These are phyloP conservation scores for Nigrospora osmanthi DNA, from an alignment of 2,329 filamentous ascomycete species.

Conservation along the genomic window DNA sequence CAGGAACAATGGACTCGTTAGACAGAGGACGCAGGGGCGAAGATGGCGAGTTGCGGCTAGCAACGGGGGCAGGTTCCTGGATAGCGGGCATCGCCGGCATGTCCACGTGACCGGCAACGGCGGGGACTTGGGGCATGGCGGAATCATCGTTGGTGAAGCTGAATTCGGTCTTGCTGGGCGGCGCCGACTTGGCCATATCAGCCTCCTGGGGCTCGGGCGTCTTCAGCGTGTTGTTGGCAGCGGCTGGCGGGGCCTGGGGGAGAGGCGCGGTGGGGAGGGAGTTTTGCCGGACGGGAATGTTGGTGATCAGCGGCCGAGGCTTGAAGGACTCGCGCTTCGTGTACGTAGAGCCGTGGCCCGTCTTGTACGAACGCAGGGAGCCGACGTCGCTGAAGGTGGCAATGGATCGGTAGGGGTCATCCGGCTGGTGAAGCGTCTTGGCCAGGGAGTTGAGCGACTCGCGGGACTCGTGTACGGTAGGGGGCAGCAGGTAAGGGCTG, in stretches of 20 bases:
- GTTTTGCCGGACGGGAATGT: constrained; percentile 28
- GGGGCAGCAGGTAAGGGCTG: constrained; percentile 90
- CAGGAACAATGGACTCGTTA: constrained; percentile 9
- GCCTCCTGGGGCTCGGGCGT: constrained; percentile 6
- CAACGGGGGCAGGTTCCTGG: constrained; percentile 27
- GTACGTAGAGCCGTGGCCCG: constrained; percentile 31
- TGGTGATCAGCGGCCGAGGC: neutral
- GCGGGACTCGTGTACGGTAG: constrained; percentile 66
- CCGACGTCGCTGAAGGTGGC: constrained; percentile 44
- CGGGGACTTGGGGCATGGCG: constrained; percentile 9
- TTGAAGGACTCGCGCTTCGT: constrained; percentile 9
- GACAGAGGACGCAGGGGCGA: constrained; percentile 13
- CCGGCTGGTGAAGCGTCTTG: constrained; percentile 61
- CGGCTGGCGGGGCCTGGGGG: constrained; percentile 14
- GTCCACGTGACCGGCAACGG: constrained; percentile 14
- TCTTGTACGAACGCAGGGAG: constrained; percentile 46
- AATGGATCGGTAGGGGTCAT: constrained; percentile 76
- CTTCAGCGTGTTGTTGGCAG: constrained; percentile 11
- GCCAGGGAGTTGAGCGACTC: constrained; percentile 85
- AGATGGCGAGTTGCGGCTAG: constrained; percentile 13
- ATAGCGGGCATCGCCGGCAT: constrained; percentile 27
- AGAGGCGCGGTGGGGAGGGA: constrained; percentile 34
- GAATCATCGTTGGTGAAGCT: constrained; percentile 25
- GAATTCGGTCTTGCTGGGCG: constrained; percentile 20
- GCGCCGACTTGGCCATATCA: constrained; percentile 2